Evolutionary conservation across 2,329 filamentous ascomycete species (phyloP).

Genomic region (Talaromyces amestolkiae): DNA sequence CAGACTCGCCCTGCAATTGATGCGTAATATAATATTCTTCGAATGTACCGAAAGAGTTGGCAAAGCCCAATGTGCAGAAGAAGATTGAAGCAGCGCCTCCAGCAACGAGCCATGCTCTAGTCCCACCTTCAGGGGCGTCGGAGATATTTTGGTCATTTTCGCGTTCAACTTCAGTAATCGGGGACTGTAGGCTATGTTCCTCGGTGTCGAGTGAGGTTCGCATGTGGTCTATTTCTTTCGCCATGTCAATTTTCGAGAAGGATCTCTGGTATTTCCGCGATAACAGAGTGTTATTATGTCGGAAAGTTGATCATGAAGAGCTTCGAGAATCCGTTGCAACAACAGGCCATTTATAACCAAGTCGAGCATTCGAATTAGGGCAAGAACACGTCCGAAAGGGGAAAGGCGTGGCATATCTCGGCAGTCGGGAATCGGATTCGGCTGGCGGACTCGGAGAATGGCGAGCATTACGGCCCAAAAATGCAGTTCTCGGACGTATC

Average conservation of each 20-base stretch:
- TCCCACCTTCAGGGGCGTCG: conserved; percentile 32
- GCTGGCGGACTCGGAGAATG: conserved; percentile 27
- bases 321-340: background rate
- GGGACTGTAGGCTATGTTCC: background rate
- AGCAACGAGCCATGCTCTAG: conserved; percentile 30
- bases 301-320: too few relatives aligned
- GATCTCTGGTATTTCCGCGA: background rate
- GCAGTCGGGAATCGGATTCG: conserved; percentile 5
- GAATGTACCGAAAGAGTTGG: conserved; percentile 49
- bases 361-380: conserved; percentile 1
- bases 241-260: background rate
- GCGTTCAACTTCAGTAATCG: background rate
- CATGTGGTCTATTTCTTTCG: background rate
- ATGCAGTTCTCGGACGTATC: conserved; percentile 23
- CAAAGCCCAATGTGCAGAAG: conserved; percentile 44
- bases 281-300: too few relatives aligned
- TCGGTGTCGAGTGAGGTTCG: background rate
- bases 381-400: background rate
- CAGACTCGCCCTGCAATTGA: conserved; percentile 28
- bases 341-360: background rate
- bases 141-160: background rate
- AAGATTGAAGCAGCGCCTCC: conserved; percentile 29
- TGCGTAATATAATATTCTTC: conserved; percentile 46
- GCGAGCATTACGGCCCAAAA: conserved; percentile 24
- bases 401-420: background rate